phyloP scores from a whole-genome alignment of 2,329 filamentous ascomycete genomes.

The Aspergillus intermedius region DNA sequence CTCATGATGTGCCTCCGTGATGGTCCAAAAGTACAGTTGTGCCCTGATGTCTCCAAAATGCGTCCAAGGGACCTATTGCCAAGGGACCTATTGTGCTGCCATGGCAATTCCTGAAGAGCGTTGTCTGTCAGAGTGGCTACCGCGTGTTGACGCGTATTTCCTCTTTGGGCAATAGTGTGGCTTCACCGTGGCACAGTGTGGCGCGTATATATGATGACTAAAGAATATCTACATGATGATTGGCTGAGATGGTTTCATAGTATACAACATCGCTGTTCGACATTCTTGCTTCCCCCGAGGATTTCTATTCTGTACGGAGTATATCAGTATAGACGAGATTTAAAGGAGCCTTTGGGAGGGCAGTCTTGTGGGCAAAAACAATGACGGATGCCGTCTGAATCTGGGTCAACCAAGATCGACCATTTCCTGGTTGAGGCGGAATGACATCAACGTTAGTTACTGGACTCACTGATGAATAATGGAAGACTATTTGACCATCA shows the following conservation, averaged over 20 bases:
- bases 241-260: too few species aligned
- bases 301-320: too few species aligned
- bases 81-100: conserved; percentile 11
- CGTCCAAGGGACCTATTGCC: conserved; percentile 8
- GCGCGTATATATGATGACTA: background rate
- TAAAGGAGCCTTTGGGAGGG: too few species aligned
- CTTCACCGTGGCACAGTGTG: background rate
- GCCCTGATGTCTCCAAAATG: background rate
- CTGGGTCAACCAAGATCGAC: too few species aligned
- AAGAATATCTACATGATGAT: background rate
- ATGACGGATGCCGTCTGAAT: too few species aligned
- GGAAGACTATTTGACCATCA: too few species aligned
- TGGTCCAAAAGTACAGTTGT: background rate
- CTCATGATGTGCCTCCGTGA: conserved; percentile 18
- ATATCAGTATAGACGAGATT: too few species aligned
- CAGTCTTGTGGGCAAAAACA: too few species aligned
- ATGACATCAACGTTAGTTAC: background rate
- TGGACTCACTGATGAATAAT: background rate
- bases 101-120: conserved; percentile 6
- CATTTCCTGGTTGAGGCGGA: background rate
- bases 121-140: conserved; percentile 1
- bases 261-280: too few species aligned
- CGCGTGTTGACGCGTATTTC: conserved; percentile 11
- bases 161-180: conserved; percentile 5
- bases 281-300: too few species aligned